Base-by-base conservation (phyloP, 2,329 filamentous ascomycete species). In the Calonectria leucothoes region DNA sequence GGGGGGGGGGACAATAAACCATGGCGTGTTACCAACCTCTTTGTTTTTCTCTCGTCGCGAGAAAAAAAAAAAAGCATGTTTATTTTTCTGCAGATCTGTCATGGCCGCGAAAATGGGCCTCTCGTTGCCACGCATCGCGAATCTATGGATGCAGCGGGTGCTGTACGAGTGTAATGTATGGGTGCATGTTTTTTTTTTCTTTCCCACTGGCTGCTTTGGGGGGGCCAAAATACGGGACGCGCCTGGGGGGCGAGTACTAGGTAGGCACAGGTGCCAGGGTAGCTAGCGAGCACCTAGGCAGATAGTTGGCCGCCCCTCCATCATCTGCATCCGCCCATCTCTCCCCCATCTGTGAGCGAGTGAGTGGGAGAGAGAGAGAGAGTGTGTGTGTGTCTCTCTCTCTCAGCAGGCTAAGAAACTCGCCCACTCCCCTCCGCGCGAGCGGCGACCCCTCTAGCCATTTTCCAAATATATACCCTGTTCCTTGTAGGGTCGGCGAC, bases 61-160 rank as follows among this genome's bases (percentile, higher is more conserved):
- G 31, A 52, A 29, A n/a, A 20, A 52, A 17, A 37, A 49, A 59
- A 23, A 61, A 31, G 68, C 52, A 57, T 74, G 63, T 71, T 77
- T 78, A 59, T 80, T 80, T 72, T 71, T n/a, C n/a, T 77, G 68
- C 49, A 72, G 75, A 80, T 78, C 77, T 79, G 70, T 63, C 71
- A 75, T 74, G 78, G 78, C 59, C 76, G 69, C 70, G 27, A 75
- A 45, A 78, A 78, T 66, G 74, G 79, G 79, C 76, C 77, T 70
- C 70, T 48, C 63, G 68, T 72, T 73, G 77, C 78, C 72, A 71
- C 51, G 69, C 71, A 75, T 78, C 76, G 79, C 69, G 74, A 74
- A 80, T 80, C 79, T 80, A 45, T 7, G 20, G 42, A 45, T 45
- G 42, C 42, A 45, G 33, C 59, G 71, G 76, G 69, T 74, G 75